These are phyloP conservation scores for Tricholoma sp. DNA, from an alignment of 768 basidiomycete genomes.

Conservation along the genomic window DNA sequence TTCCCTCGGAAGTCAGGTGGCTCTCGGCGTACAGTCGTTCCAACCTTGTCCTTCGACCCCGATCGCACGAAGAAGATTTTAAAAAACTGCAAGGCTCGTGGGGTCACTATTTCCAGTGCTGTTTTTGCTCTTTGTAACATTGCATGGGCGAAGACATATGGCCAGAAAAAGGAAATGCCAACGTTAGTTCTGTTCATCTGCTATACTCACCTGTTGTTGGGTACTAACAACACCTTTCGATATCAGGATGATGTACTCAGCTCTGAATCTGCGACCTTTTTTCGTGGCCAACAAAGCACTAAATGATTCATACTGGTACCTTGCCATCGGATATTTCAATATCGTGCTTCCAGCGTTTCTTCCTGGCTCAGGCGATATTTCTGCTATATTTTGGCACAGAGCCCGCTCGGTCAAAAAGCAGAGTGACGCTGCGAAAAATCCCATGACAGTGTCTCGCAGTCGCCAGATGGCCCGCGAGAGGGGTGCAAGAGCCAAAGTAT, in stretches of 20 bases:
- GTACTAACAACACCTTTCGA: background rate
- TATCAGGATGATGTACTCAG: conserved; percentile 77
- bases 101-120: conserved; percentile 71
- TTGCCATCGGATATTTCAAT: conserved; percentile 81
- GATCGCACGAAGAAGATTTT: conserved; percentile 59
- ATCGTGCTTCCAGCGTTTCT: conserved; percentile 73
- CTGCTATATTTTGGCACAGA: conserved; percentile 66
- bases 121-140: conserved; percentile 73
- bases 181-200: conserved; percentile 34
- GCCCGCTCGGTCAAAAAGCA: conserved; percentile 65
- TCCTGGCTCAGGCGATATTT: conserved; percentile 36
- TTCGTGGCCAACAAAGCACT: conserved; percentile 36
- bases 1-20: conserved; percentile 50
- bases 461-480: conserved; percentile 63
- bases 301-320: conserved; percentile 72
- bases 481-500: conserved; percentile 52
- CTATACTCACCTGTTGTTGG: background rate
- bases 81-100: conserved; percentile 62
- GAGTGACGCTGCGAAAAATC: conserved; percentile 61
- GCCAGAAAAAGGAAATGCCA: conserved; percentile 42
- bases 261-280: conserved; percentile 71
- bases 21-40: conserved; percentile 59
- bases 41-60: conserved; percentile 55
- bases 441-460: conserved; percentile 56
- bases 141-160: conserved; percentile 58